Percentiles rank a stretch among this genome's conserved stretches.
These are phyloP conservation scores for Chenopodium berlandieri DNA, from an alignment of 148 eudicot species.

Conservation along the genomic window DNA sequence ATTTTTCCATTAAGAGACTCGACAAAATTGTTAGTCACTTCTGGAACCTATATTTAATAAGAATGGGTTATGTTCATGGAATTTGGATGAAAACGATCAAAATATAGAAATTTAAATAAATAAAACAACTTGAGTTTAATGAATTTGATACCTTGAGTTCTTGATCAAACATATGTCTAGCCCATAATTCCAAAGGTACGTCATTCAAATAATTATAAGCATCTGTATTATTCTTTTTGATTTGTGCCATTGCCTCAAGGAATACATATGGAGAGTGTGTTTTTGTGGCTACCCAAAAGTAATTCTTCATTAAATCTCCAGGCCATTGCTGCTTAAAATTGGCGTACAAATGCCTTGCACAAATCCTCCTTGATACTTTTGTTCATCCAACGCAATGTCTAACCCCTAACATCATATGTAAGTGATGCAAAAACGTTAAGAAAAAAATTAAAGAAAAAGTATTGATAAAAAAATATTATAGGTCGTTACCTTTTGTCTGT, in stretches of 20 bases:
- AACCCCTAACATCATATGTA: neutral
- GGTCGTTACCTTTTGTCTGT: neutral
- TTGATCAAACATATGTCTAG: constrained; percentile 1
- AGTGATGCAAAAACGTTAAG: neutral
- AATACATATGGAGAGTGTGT: neutral
- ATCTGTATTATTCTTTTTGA: neutral
- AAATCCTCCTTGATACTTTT: neutral
- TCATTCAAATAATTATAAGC: constrained; percentile 4
- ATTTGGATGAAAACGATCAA: too few relatives aligned
- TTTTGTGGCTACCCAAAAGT: neutral
- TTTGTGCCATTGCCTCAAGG: neutral
- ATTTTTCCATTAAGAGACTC: constrained; percentile 13
- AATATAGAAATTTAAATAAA: too few relatives aligned
- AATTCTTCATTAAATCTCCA: neutral
- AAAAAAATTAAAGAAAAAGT: too few relatives aligned
- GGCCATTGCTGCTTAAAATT: neutral
- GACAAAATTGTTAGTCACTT: constrained; percentile 10
- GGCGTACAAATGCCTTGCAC: constrained; percentile 4
- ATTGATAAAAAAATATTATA: too few relatives aligned
- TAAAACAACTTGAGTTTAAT: too few relatives aligned
- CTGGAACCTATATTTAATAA: neutral
- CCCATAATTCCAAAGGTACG: neutral
- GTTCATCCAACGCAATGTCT: neutral
- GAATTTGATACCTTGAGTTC: neutral
- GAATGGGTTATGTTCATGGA: too few relatives aligned